Base-by-base conservation (phyloP, 768 basidiomycete genomes). In the Tulasnella sp. region DNA sequence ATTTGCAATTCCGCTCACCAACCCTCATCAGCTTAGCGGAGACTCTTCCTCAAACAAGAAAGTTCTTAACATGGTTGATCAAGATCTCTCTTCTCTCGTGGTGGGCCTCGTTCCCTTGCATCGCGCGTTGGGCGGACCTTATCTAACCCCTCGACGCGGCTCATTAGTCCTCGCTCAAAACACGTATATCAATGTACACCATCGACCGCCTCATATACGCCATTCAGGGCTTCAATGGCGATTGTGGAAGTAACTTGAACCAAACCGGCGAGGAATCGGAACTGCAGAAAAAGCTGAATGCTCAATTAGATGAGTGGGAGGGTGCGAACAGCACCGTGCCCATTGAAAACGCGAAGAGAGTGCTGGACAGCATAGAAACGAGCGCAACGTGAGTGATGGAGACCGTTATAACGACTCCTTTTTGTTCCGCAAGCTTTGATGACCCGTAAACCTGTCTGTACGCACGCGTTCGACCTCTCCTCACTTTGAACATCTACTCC, bases 261-360 rank as follows among this genome's bases (percentile, higher is more conserved):
- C 94, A 93, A 85, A 88, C 93, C 18, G 94, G 94, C 38, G 94
- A 93, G 87, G 96, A 96, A 84, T 92, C 94, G 82, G 95, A 95
- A 44, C 89, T 95, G 72, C 94, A 95, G 83, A 92, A 94, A 84
- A 89, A 93, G 81, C 92, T 96, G 81, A 85, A 89, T 68, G 82
- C 82, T 10, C 86, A 88, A 81, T 85, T 95, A 82, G 91, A 92
- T 80, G 79, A 83, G 75, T 94, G 92, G 92, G 89, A 89, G 83
- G 84, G 84, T 75, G 84, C 85, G 0, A 90, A 89, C 83, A 86
- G 88, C 79, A 86, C 89, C 74, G 92, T 92, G 82, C 90, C 89
- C 84, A 95, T 92, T 91, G 84, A 86, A 79, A 92, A 89, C 82
- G 93, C 91, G 34, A 92, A 91, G 84, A 86, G 87, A 46, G 89